A percentile compares a stretch with the other conserved stretches of the same genome.
Conservation (phyloP, 306 rosid genomes). For the Quercus dentata region DNA sequence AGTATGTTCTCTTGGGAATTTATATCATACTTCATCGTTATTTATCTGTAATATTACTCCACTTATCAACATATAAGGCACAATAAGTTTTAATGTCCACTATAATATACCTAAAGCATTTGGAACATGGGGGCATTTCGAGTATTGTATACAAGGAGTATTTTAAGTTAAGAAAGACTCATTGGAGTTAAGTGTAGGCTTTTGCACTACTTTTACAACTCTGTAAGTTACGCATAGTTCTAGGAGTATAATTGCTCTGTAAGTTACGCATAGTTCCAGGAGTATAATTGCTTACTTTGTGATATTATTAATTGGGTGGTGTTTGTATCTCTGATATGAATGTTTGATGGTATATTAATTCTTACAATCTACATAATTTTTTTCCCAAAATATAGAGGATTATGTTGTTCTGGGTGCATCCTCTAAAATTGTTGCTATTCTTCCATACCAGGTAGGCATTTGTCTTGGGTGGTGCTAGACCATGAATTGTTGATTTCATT, state of each 20-base stretch:
- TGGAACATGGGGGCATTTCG: background rate
- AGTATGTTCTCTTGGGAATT: too few species aligned
- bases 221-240: background rate
- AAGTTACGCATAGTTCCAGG: background rate
- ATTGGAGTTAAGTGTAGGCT: background rate
- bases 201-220: background rate
- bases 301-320: slow-evolving; percentile 1
- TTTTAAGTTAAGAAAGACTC: background rate
- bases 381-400: slow-evolving; percentile 64
- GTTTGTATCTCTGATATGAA: slow-evolving; percentile 5
- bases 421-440: slow-evolving; percentile 63
- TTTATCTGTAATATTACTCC: background rate
- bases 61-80: background rate
- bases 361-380: background rate
- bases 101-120: background rate
- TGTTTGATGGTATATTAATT: background rate
- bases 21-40: background rate
- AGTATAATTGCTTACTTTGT: slow-evolving; percentile 1
- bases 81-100: background rate
- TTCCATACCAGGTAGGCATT: slow-evolving; percentile 68
- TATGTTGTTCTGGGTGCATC: slow-evolving; percentile 88
- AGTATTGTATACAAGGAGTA: background rate
- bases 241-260: background rate
- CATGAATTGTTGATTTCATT: slow-evolving; percentile 24
- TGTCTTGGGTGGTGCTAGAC: slow-evolving; percentile 18